These are phyloP conservation scores for Polyporus arcularius DNA, from an alignment of 768 basidiomycete genomes.

Conservation along the genomic window DNA sequence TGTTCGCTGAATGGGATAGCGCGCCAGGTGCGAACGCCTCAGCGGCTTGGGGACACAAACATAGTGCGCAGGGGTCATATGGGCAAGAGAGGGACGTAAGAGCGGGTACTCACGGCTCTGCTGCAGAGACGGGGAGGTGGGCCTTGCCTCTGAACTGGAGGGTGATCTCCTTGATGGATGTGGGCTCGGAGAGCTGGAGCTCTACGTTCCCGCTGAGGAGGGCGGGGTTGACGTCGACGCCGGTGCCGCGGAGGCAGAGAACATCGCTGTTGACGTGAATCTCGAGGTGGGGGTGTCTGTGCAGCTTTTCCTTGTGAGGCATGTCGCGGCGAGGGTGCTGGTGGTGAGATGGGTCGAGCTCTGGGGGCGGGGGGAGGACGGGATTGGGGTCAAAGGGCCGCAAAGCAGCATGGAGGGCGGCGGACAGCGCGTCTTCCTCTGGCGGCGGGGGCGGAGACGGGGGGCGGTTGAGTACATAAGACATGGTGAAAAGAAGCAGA, in stretches of 20 bases:
- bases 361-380: slow-evolving; percentile 19
- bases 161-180: slow-evolving; percentile 80
- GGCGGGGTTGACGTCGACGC: slow-evolving; percentile 81
- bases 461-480: slow-evolving; percentile 37
- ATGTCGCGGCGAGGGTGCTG: slow-evolving; percentile 36
- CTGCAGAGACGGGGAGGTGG: slow-evolving; percentile 56
- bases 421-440: slow-evolving; percentile 37
- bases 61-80: neutral
- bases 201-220: slow-evolving; percentile 80
- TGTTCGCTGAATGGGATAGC: neutral
- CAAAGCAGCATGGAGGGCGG: slow-evolving; percentile 42
- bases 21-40: neutral
- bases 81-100: slow-evolving; percentile 10
- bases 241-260: slow-evolving; percentile 75
- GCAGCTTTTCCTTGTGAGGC: slow-evolving; percentile 37
- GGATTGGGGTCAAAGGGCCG: slow-evolving; percentile 27
- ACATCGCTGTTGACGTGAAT: slow-evolving; percentile 73
- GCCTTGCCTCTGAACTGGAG: slow-evolving; percentile 86
- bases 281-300: slow-evolving; percentile 60
- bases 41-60: neutral
- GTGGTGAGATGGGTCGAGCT: slow-evolving; percentile 11
- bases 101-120: slow-evolving; percentile 56
- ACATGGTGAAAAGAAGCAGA: slow-evolving; percentile 26
- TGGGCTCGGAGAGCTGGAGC: slow-evolving; percentile 78
- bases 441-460: slow-evolving; percentile 33